Evolutionary conservation across 495 filamentous ascomycete genomes (phyloP).

Genomic region (Monascus purpureus): DNA sequence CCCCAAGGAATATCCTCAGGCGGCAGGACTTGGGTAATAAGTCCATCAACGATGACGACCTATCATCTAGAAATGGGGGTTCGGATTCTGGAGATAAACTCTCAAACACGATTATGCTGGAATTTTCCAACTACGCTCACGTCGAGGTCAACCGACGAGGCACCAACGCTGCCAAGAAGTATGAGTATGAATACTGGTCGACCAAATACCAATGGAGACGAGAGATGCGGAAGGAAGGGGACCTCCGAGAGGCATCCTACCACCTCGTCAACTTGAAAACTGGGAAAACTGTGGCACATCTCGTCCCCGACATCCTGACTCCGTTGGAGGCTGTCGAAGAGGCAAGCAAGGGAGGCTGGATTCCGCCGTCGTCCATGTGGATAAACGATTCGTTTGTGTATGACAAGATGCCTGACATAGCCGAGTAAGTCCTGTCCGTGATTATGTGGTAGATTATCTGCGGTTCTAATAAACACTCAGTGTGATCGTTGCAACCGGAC

Average conservation of each 20-base stretch:
- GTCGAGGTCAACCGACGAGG: conserved; percentile 68
- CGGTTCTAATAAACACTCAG: conserved; percentile 30
- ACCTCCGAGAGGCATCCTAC: conserved; percentile 53
- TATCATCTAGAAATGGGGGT: conserved; percentile 15
- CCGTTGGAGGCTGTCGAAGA: conserved; percentile 58
- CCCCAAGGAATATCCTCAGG: conserved; percentile 9
- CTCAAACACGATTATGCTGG: conserved; percentile 67
- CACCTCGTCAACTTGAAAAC: conserved; percentile 59
- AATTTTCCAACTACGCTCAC: conserved; percentile 96
- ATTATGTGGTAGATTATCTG: background rate
- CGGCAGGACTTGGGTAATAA: conserved; percentile 49
- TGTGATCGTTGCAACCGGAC: conserved; percentile 77
- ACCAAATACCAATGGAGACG: conserved; percentile 77
- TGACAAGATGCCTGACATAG: conserved; percentile 59
- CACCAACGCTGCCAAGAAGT: conserved; percentile 55
- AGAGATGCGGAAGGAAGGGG: conserved; percentile 44
- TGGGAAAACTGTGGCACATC: conserved; percentile 56
- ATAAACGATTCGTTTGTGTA: conserved; percentile 61
- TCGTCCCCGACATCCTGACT: conserved; percentile 68
- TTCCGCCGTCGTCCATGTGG: conserved; percentile 81
- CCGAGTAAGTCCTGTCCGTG: conserved; percentile 68
- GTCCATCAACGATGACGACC: conserved; percentile 37
- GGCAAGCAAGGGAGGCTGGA: conserved; percentile 70
- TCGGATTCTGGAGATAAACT: conserved; percentile 15
- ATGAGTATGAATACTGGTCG: conserved; percentile 89